phyloP scores from a whole-genome alignment of 2,329 filamentous ascomycete genomes.

The Claviceps pusilla region DNA sequence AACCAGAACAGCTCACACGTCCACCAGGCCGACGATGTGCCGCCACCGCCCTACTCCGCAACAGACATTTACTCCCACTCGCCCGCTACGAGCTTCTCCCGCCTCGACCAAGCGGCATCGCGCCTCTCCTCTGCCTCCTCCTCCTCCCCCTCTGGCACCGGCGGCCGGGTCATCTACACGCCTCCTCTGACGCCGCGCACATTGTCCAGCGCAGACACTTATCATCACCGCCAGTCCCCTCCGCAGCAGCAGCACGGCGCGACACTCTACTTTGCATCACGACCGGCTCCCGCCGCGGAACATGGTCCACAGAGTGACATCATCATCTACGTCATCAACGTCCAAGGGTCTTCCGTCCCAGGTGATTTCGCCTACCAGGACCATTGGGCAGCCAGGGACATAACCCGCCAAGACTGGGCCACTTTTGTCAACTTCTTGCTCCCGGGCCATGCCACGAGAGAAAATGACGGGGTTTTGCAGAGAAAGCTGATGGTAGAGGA shows the following conservation, averaged over 20 bases:
- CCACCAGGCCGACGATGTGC: slow-evolving; percentile 6
- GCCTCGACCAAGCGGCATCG: slow-evolving; percentile 21
- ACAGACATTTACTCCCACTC: slow-evolving; percentile 37
- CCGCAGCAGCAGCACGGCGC: slow-evolving; percentile 7
- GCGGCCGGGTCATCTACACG: too few relatives aligned
- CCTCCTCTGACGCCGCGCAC: slow-evolving; percentile 10
- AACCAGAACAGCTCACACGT: slow-evolving; percentile 8
- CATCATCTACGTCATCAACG: slow-evolving; percentile 19
- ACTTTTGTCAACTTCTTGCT: slow-evolving; percentile 44
- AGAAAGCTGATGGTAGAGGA: slow-evolving; percentile 32
- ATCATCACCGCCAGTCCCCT: not conserved
- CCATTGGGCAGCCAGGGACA: slow-evolving; percentile 26
- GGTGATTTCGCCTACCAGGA: slow-evolving; percentile 29
- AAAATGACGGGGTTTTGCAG: slow-evolving; percentile 33
- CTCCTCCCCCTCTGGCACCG: slow-evolving; percentile 29
- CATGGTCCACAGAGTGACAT: slow-evolving; percentile 7
- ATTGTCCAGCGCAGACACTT: slow-evolving; percentile 6
- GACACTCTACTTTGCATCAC: slow-evolving; percentile 30
- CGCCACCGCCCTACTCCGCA: slow-evolving; percentile 37
- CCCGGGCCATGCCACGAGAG: slow-evolving; percentile 28
- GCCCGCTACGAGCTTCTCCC: slow-evolving; percentile 13
- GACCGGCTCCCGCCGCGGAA: slow-evolving; percentile 18
- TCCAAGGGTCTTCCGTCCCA: slow-evolving; percentile 22
- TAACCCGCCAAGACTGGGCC: slow-evolving; percentile 39
- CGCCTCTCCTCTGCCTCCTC: slow-evolving; percentile 23